Conservation (phyloP, 2,329 filamentous ascomycete species). For the Venturia aucupariae region DNA sequence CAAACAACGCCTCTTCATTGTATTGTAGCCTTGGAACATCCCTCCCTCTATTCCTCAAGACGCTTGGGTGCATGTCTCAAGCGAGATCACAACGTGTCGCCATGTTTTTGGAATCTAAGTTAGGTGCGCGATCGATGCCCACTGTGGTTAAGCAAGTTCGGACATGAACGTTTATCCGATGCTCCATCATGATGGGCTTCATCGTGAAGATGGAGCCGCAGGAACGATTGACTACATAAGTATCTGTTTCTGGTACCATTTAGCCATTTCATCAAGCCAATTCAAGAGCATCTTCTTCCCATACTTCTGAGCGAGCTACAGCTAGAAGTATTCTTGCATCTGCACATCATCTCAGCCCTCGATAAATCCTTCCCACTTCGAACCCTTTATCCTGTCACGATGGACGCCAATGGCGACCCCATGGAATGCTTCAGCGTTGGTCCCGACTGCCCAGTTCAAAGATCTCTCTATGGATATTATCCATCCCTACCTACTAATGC, state of each 20-base stretch:
- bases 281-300: neutral
- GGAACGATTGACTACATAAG: neutral
- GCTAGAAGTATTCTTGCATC: neutral
- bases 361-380: neutral
- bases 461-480: slow-evolving; percentile 32
- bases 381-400: neutral
- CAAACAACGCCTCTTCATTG: neutral
- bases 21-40: neutral
- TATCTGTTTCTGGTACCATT: neutral
- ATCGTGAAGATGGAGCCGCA: neutral
- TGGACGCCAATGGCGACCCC: slow-evolving; percentile 2
- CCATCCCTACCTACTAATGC: slow-evolving; percentile 30
- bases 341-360: neutral
- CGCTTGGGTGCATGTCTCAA: neutral
- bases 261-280: neutral
- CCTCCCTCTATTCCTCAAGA: no score
- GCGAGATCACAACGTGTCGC: neutral
- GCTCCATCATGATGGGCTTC: neutral
- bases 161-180: neutral
- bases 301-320: neutral
- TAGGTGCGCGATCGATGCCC: neutral
- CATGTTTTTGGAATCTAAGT: neutral
- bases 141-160: neutral
- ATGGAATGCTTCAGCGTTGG: slow-evolving; percentile 23
- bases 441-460: slow-evolving; percentile 36